Conservation (phyloP, 2,329 filamentous ascomycete genomes). For the Aureobasidium sp. region DNA sequence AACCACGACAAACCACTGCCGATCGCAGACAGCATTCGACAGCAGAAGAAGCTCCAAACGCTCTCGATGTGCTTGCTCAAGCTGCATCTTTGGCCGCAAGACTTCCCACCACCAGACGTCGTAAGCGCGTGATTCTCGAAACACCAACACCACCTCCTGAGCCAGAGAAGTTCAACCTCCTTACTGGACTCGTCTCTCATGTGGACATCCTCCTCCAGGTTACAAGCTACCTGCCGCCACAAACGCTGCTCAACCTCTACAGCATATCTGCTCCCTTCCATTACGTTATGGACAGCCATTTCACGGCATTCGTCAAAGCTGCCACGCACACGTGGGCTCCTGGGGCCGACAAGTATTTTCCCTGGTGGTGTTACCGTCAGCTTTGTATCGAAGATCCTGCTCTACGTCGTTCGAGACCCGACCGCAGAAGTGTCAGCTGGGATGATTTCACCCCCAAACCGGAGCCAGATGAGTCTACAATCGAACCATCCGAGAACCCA, state of each 20-base stretch:
- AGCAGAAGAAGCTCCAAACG: not conserved
- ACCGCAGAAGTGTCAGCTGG: constrained; percentile 14
- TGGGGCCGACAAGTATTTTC: constrained; percentile 51
- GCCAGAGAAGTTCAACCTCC: constrained; percentile 26
- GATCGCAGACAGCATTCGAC: not conserved
- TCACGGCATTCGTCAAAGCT: constrained; percentile 51
- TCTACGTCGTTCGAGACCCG: not conserved
- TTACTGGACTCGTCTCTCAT: constrained; percentile 29
- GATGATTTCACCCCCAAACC: not conserved
- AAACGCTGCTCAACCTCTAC: constrained; percentile 59
- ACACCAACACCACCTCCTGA: not conserved
- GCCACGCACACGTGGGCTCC: constrained; percentile 51
- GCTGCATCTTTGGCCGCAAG: not conserved
- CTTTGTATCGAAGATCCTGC: constrained; percentile 56
- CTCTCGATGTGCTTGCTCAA: constrained; percentile 5
- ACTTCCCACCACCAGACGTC: not conserved
- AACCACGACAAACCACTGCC: not conserved
- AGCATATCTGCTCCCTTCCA: constrained; percentile 58
- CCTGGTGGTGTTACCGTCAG: constrained; percentile 51
- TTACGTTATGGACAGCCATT: constrained; percentile 51
- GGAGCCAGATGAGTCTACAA: not conserved
- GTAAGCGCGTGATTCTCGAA: constrained; percentile 4
- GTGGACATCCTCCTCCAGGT: constrained; percentile 51
- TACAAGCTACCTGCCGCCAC: constrained; percentile 46
- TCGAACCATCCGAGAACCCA: not conserved